These are phyloP conservation scores for Boletus sp. DNA, from an alignment of 768 basidiomycete genomes.

Conservation along the genomic window DNA sequence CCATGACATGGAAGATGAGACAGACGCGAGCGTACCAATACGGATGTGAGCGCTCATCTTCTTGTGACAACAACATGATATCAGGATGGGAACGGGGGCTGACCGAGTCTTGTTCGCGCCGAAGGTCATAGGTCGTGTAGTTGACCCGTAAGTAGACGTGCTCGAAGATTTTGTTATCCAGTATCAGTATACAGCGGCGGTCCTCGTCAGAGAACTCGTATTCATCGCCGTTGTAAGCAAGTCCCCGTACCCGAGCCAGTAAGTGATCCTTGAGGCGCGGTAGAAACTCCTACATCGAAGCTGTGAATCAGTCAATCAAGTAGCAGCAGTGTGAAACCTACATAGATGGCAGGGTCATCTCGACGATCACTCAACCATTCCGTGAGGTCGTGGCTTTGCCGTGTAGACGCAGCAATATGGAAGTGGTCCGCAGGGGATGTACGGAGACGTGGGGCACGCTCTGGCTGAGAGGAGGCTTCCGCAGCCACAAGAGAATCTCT, in stretches of 20 bases:
- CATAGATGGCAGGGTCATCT: neutral
- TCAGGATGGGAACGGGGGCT: slow-evolving; percentile 33
- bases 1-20: slow-evolving; percentile 11
- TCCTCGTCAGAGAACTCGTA: slow-evolving; percentile 22
- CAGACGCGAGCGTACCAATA: slow-evolving; percentile 36
- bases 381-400: neutral
- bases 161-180: slow-evolving; percentile 18
- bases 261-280: neutral
- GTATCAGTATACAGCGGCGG: slow-evolving; percentile 14
- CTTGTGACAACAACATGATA: slow-evolving; percentile 35
- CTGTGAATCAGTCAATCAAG: neutral
- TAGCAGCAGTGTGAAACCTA: neutral
- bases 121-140: slow-evolving; percentile 30
- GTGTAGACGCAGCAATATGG: neutral
- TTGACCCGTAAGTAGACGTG: slow-evolving; percentile 20
- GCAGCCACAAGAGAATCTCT: neutral
- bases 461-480: neutral
- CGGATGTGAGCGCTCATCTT: slow-evolving; percentile 28
- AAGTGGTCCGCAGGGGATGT: neutral
- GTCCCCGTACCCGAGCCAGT: neutral
- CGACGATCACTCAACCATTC: neutral
- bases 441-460: neutral
- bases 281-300: neutral
- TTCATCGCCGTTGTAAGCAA: slow-evolving; percentile 24
- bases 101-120: slow-evolving; percentile 36